A percentile compares a stretch with the other conserved stretches of the same genome.
Evolutionary conservation across 345 rosid species (phyloP).

Genomic region (Citropsis articulata): DNA sequence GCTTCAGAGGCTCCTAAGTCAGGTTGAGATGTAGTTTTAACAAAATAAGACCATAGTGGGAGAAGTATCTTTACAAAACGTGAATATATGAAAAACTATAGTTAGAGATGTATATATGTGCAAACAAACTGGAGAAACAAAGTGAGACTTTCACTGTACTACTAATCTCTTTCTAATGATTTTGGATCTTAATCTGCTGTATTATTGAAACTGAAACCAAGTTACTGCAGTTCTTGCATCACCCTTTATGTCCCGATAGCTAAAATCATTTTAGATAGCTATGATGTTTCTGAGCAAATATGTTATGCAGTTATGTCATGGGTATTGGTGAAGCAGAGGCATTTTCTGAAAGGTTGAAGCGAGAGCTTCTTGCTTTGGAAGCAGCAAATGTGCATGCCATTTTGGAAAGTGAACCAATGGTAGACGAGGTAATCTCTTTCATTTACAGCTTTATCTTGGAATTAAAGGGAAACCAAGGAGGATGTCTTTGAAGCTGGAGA

Average conservation of each 20-base stretch:
- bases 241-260: not conserved
- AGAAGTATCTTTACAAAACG: not conserved
- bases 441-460: not conserved
- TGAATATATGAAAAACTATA: not conserved
- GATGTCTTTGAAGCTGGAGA: not conserved
- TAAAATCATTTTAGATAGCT: not conserved
- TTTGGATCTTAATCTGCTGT: not conserved
- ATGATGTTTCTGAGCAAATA: slow-evolving; percentile 7
- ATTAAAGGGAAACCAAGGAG: not conserved
- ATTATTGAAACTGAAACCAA: slow-evolving; percentile 6
- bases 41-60: not conserved
- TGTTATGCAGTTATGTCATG: slow-evolving; percentile 81
- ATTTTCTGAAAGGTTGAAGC: slow-evolving; percentile 94
- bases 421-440: slow-evolving; percentile 68
- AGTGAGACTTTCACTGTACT: not conserved
- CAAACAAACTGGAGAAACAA: not conserved
- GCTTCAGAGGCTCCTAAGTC: slow-evolving; percentile 4
- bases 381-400: slow-evolving; percentile 99
- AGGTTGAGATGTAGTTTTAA: not conserved
- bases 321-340: slow-evolving; percentile 99
- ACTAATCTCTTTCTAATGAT: not conserved
- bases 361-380: slow-evolving; percentile 97
- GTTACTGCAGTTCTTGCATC: not conserved
- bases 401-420: slow-evolving; percentile 91
- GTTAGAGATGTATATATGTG: not conserved